Evolutionary conservation across 805 yeast species (phyloP).

Genomic region (Ogataea paraovalis): DNA sequence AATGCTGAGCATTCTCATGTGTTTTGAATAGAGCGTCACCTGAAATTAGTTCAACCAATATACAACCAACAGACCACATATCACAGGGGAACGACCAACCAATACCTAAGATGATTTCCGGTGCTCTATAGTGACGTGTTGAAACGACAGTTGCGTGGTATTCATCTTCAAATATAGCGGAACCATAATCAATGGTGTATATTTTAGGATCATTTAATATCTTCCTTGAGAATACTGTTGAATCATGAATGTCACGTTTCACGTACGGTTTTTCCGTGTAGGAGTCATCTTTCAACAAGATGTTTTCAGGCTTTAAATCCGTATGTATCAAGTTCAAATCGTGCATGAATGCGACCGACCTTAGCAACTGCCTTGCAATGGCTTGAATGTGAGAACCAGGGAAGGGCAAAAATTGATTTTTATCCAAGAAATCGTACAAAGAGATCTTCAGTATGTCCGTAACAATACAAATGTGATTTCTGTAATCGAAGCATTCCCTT

Average conservation of each 20-base stretch:
- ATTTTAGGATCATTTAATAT: constrained; percentile 75
- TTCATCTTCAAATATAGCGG: constrained; percentile 91
- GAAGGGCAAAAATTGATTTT: constrained; percentile 80
- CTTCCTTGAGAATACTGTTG: constrained; percentile 25
- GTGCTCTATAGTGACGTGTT: constrained; percentile 95
- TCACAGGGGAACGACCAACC: constrained; percentile 98
- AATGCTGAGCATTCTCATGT: constrained; percentile 89
- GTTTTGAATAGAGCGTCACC: constrained; percentile 95
- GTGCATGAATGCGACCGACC: constrained; percentile 85
- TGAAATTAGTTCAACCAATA: constrained; percentile 81
- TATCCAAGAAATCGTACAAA: constrained; percentile 84
- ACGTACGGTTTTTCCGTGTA: constrained; percentile 36
- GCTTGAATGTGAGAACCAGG: constrained; percentile 93
- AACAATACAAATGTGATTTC: constrained; percentile 91
- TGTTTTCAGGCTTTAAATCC: constrained; percentile 94
- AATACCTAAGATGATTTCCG: constrained; percentile 88
- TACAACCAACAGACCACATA: constrained; percentile 95
- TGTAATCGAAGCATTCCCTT: constrained; percentile 84
- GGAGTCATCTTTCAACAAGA: constrained; percentile 58
- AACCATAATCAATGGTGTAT: constrained; percentile 94
- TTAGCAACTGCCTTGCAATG: constrained; percentile 76
- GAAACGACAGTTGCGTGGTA: constrained; percentile 90
- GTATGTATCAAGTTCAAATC: constrained; percentile 90
- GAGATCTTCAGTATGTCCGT: constrained; percentile 84
- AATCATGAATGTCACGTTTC: constrained; percentile 18